These are phyloP conservation scores for Atkinsonella texensis DNA, from an alignment of 2,329 filamentous ascomycete species.

Conservation along the genomic window DNA sequence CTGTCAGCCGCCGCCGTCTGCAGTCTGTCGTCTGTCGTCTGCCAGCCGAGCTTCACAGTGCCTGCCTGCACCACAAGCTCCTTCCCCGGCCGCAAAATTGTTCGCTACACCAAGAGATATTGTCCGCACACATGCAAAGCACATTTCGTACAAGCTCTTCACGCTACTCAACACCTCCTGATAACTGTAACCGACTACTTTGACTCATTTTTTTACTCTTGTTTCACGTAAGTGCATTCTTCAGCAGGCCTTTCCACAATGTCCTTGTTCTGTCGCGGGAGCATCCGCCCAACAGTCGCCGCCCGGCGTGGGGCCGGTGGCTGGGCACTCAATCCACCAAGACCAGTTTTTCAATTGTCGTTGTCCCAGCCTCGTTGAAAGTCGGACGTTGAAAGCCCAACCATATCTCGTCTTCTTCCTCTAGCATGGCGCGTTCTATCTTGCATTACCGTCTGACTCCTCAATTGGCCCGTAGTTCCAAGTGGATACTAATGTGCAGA, in stretches of 20 bases:
- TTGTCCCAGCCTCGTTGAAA: constrained; percentile 15
- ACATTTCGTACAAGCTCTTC: neutral
- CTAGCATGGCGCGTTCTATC: constrained; percentile 19
- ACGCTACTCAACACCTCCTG: neutral
- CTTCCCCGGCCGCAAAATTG: neutral
- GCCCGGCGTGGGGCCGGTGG: constrained; percentile 7
- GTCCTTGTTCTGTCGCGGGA: neutral
- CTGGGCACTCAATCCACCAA: constrained; percentile 3
- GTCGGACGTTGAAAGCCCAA: constrained; percentile 16
- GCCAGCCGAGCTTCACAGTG: neutral
- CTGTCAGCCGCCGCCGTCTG: neutral
- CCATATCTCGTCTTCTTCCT: constrained; percentile 17
- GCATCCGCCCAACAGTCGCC: constrained; percentile 1
- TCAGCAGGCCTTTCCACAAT: neutral
- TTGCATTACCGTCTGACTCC: constrained; percentile 19
- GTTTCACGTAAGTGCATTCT: neutral
- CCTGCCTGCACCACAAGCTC: neutral
- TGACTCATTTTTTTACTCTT: neutral
- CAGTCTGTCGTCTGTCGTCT: neutral
- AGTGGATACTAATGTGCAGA: constrained; percentile 19
- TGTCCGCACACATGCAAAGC: neutral
- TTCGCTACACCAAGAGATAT: neutral
- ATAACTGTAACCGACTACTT: neutral
- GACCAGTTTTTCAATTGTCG: constrained; percentile 1
- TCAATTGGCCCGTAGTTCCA: constrained; percentile 21